Evolutionary conservation across 2,329 filamentous ascomycete genomes (phyloP).

Genomic region (Beauveria caledonica): DNA sequence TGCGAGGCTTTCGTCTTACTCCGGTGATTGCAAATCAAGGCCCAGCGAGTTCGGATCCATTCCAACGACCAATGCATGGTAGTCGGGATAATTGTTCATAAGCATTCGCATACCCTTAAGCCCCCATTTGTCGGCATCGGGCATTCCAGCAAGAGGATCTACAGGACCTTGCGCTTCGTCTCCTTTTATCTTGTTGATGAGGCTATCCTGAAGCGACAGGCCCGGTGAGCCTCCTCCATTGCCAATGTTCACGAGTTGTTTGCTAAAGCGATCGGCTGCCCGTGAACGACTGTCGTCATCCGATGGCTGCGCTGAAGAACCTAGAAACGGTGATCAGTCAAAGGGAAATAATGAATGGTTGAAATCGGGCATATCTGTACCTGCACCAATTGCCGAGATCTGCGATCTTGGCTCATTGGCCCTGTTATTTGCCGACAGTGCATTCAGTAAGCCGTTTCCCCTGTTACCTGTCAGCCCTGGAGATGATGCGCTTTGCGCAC

Average conservation of each 20-base stretch:
- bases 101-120: constrained; percentile 55
- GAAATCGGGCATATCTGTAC: not conserved
- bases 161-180: constrained; percentile 38
- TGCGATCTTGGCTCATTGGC: constrained; percentile 38
- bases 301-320: not conserved
- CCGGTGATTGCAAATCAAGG: constrained; percentile 47
- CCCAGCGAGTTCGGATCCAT: constrained; percentile 50
- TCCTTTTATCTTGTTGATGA: constrained; percentile 25
- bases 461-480: constrained; percentile 33
- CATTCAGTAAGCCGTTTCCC: constrained; percentile 56
- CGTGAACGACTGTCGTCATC: constrained; percentile 2
- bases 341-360: no score
- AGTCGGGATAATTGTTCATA: constrained; percentile 57
- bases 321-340: not conserved
- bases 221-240: not conserved
- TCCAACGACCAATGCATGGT: constrained; percentile 51
- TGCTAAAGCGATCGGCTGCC: not conserved
- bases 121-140: constrained; percentile 55
- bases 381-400: constrained; percentile 35
- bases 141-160: constrained; percentile 54
- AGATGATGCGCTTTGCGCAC: constrained; percentile 34
- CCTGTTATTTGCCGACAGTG: constrained; percentile 51
- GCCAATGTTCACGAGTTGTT: constrained; percentile 1
- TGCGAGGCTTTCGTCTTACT: constrained; percentile 37
- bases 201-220: not conserved